Evolutionary conservation across 2,329 filamentous ascomycete species (phyloP).

Genomic region (Pseudofabraea citricarpa): DNA sequence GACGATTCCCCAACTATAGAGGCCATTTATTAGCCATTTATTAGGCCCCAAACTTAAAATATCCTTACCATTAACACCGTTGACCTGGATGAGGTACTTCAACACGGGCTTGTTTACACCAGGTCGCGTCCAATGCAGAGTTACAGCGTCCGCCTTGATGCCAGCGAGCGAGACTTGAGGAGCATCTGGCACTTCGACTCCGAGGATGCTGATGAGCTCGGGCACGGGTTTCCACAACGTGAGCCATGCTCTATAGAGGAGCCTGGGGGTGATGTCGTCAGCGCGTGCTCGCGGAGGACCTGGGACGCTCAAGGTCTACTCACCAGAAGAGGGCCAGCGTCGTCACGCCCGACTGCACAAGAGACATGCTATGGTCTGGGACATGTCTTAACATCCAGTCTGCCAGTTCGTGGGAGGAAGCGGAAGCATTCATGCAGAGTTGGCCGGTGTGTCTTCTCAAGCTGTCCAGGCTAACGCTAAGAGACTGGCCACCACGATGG

Average conservation of each 20-base stretch:
- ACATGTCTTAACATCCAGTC: conserved; percentile 29
- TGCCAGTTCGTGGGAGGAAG: conserved; percentile 24
- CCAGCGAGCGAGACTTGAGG: conserved; percentile 88
- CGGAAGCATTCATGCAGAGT: conserved; percentile 28
- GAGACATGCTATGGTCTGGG: conserved; percentile 26
- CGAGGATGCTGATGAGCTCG: conserved; percentile 83
- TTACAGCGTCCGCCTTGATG: conserved; percentile 81
- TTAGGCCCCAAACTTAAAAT: not conserved
- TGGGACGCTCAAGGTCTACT: conserved; percentile 6
- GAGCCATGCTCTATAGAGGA: conserved; percentile 79
- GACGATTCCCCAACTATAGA: conserved; percentile 75
- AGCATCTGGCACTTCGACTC: conserved; percentile 86
- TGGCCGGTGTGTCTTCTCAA: no score
- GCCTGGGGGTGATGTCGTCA: conserved; percentile 39
- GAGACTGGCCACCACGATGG: no score
- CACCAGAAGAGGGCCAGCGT: conserved; percentile 27
- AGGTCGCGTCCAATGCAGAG: conserved; percentile 84
- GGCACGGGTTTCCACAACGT: conserved; percentile 89
- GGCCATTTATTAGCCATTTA: conserved; percentile 11
- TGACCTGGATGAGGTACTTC: conserved; percentile 89
- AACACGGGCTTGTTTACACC: conserved; percentile 57
- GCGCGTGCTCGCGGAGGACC: conserved; percentile 1
- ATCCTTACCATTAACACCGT: conserved; percentile 77
- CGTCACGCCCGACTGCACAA: conserved; percentile 28
- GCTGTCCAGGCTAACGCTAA: no score